Percentiles rank a stretch among this genome's conserved stretches.
Evolutionary conservation across 1,139 yeast genomes (phyloP).

Genomic region (Scheffersomyces lignicola): DNA sequence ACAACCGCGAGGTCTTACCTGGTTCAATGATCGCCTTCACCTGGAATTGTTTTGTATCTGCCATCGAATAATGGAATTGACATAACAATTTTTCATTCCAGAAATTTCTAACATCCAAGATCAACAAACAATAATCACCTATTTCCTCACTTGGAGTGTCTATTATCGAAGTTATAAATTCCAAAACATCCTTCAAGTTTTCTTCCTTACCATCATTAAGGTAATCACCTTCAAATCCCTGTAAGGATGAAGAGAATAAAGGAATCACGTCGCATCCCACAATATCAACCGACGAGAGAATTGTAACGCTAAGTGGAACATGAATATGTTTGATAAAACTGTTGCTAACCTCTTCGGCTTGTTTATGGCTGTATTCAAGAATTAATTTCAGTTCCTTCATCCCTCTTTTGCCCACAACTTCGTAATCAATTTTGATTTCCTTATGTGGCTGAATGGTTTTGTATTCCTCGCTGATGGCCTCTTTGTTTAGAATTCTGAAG

Average conservation of each 20-base stretch:
- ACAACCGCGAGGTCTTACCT: slow-evolving; percentile 56
- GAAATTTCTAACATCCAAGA: slow-evolving; percentile 69
- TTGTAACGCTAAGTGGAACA: slow-evolving; percentile 68
- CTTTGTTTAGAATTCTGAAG: slow-evolving; percentile 45
- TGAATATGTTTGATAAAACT: slow-evolving; percentile 55
- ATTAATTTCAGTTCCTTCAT: slow-evolving; percentile 65
- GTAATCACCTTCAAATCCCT: slow-evolving; percentile 15
- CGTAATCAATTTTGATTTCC: slow-evolving; percentile 50
- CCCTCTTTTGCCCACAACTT: slow-evolving; percentile 71
- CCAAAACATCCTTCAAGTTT: slow-evolving; percentile 11
- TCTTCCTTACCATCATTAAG: slow-evolving; percentile 15
- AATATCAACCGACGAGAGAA: slow-evolving; percentile 69
- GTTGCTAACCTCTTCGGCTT: slow-evolving; percentile 18
- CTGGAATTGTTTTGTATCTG: slow-evolving; percentile 15
- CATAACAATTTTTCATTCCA: slow-evolving; percentile 53
- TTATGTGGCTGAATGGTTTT: slow-evolving; percentile 33
- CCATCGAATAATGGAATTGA: slow-evolving; percentile 18
- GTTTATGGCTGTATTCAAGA: slow-evolving; percentile 63
- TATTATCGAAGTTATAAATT: slow-evolving; percentile 11
- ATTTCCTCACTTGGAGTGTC: slow-evolving; percentile 25
- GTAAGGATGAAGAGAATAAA: slow-evolving; percentile 27
- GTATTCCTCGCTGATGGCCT: slow-evolving; percentile 31
- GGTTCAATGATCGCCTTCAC: slow-evolving; percentile 39
- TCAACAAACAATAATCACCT: slow-evolving; percentile 58
- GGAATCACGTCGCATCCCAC: slow-evolving; percentile 75